Percentiles rank a stretch among this genome's conserved stretches.
phyloP scores from a whole-genome alignment of 2,329 filamentous ascomycete species.

The Ilyonectria mors-panacis region DNA sequence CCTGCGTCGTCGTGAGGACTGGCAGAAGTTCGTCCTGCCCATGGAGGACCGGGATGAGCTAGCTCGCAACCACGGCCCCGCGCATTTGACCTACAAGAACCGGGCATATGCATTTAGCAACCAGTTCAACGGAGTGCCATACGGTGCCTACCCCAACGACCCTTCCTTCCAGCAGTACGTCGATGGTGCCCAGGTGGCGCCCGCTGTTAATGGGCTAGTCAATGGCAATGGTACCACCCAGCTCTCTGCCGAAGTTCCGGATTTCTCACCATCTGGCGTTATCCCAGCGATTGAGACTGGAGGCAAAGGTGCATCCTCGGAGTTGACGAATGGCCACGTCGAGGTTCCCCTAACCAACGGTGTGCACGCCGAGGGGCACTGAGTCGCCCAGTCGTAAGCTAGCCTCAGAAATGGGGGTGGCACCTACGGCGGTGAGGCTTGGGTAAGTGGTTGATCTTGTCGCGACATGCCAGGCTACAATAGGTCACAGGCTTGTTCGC shows the following conservation, averaged over 20 bases:
- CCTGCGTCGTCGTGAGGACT: conserved; percentile 80
- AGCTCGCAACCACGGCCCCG: conserved; percentile 80
- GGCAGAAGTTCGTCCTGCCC: conserved; percentile 84
- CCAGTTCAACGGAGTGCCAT: conserved; percentile 53
- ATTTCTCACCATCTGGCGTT: conserved; percentile 56
- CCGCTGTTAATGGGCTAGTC: conserved; percentile 54
- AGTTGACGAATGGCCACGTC: conserved; percentile 41
- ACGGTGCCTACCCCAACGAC: conserved; percentile 49
- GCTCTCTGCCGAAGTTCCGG: conserved; percentile 57
- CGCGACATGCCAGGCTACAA: conserved; percentile 8
- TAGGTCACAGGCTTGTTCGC: conserved; percentile 4
- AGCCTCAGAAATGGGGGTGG: conserved; percentile 21
- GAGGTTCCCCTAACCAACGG: conserved; percentile 47
- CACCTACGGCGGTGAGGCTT: conserved; percentile 23
- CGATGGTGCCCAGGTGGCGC: conserved; percentile 53
- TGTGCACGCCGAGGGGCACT: conserved; percentile 42
- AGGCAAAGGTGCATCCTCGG: conserved; percentile 26
- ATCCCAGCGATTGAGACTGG: conserved; percentile 34
- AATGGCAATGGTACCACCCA: conserved; percentile 52
- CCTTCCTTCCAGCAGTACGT: conserved; percentile 50
- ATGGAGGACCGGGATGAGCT: conserved; percentile 79
- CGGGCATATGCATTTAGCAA: conserved; percentile 47
- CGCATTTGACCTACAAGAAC: conserved; percentile 56
- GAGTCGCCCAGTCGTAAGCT: conserved; percentile 35
- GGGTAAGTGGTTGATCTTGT: conserved; percentile 22